Conservation (phyloP, 306 rosid species). For the Corylus heterophylla region DNA sequence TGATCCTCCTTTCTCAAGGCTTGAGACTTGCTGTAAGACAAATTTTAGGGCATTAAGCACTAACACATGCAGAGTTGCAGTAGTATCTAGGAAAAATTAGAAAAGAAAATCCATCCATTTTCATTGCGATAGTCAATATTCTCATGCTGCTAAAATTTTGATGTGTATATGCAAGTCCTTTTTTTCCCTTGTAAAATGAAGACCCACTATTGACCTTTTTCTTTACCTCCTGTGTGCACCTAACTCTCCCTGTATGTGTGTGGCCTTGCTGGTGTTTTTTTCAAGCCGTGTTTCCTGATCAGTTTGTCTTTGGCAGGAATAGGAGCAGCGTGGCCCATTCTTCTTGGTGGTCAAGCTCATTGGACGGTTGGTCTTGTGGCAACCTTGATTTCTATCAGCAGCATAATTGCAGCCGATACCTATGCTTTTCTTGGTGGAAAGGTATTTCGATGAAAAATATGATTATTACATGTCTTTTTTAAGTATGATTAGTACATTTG, state of each 20-base stretch:
- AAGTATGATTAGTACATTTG: background rate
- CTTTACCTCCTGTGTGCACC: background rate
- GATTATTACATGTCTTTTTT: conserved; percentile 10
- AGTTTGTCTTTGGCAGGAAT: conserved; percentile 34
- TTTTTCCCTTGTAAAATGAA: background rate
- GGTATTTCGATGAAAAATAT: conserved; percentile 40
- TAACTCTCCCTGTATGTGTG: background rate
- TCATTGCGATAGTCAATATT: background rate
- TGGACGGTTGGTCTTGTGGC: conserved; percentile 99
- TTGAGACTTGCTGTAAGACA: background rate
- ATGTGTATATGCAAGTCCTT: background rate
- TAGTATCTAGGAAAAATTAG: background rate
- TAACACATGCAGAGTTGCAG: background rate
- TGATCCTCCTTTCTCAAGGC: background rate
- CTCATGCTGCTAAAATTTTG: background rate
- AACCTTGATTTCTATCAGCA: conserved; percentile 74
- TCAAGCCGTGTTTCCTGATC: conserved; percentile 7
- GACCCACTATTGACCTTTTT: background rate
- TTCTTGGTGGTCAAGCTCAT: conserved; percentile 68
- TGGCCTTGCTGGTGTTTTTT: background rate
- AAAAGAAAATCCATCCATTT: background rate
- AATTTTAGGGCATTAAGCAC: background rate
- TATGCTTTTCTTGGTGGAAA: conserved; percentile 93
- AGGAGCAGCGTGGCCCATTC: conserved; percentile 53
- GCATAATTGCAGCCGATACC: conserved; percentile 93